Conservation (phyloP, 2,329 filamentous ascomycete species). For the Alternaria arbusti region DNA sequence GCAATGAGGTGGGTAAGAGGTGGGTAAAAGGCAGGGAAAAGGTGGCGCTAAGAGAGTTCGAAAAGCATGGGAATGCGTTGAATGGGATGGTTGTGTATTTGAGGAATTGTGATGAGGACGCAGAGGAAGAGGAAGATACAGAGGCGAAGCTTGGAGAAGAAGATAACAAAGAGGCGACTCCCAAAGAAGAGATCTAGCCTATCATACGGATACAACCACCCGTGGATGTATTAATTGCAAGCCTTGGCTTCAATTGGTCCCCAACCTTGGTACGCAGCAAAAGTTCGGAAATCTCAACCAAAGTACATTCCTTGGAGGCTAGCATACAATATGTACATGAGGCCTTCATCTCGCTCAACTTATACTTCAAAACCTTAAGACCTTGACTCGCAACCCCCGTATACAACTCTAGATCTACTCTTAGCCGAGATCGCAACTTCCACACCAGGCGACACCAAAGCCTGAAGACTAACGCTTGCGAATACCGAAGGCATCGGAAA, state of each 20-base stretch:
- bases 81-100: conserved; percentile 44
- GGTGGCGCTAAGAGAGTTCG: conserved; percentile 34
- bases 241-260: neutral
- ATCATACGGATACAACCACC: neutral
- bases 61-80: conserved; percentile 38
- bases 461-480: neutral
- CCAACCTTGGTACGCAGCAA: neutral
- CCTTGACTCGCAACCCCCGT: no score
- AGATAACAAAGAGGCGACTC: accelerated
- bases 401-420: neutral
- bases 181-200: neutral
- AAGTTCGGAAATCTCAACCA: neutral
- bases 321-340: no score
- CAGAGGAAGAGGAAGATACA: neutral
- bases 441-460: neutral
- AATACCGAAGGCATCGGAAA: no score
- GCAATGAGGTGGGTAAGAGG: conserved; percentile 35
- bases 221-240: neutral
- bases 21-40: conserved; percentile 28
- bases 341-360: no score
- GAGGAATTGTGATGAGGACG: neutral
- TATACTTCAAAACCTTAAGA: no score
- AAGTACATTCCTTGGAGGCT: neutral
- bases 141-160: neutral
- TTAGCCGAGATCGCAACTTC: neutral